Evolutionary conservation across 768 basidiomycete species (phyloP).

Genomic region (Thelephora aurantiotincta): DNA sequence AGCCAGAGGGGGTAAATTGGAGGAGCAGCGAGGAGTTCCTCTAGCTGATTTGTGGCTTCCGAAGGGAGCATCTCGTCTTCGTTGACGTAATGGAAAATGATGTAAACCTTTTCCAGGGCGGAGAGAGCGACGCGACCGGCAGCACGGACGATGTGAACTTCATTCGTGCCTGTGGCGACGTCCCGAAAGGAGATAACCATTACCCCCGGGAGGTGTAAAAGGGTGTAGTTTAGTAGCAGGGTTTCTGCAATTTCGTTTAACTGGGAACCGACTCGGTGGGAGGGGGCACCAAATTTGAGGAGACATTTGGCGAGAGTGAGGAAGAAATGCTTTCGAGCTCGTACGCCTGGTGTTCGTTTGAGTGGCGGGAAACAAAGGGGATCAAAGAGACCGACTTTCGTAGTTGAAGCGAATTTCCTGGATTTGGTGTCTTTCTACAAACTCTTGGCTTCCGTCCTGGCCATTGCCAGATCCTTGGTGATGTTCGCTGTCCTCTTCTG

Average conservation of each 20-base stretch:
- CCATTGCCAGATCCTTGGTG: no score
- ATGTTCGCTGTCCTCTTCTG: no score
- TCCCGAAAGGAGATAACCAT: constrained; percentile 77
- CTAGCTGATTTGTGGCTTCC: constrained; percentile 58
- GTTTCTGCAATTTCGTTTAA: constrained; percentile 67
- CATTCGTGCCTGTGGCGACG: constrained; percentile 51
- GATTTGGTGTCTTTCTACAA: no score
- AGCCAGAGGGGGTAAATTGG: constrained; percentile 54
- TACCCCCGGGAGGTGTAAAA: constrained; percentile 71
- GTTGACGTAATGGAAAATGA: constrained; percentile 74
- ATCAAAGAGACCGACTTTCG: no score
- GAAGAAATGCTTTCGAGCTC: constrained; percentile 48
- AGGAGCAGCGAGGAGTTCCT: constrained; percentile 42
- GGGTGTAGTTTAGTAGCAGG: constrained; percentile 64
- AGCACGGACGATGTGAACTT: constrained; percentile 80
- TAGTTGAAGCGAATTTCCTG: no score
- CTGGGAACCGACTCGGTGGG: constrained; percentile 85
- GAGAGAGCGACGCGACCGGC: constrained; percentile 71
- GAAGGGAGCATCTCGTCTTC: constrained; percentile 69
- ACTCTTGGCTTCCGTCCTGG: no score
- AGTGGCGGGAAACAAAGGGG: no score
- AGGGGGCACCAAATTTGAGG: constrained; percentile 88
- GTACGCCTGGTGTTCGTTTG: no score
- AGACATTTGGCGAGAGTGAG: constrained; percentile 78
- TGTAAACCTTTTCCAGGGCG: constrained; percentile 68